Base-by-base conservation (phyloP, 768 basidiomycete species). In the Podaxis pistillaris region DNA sequence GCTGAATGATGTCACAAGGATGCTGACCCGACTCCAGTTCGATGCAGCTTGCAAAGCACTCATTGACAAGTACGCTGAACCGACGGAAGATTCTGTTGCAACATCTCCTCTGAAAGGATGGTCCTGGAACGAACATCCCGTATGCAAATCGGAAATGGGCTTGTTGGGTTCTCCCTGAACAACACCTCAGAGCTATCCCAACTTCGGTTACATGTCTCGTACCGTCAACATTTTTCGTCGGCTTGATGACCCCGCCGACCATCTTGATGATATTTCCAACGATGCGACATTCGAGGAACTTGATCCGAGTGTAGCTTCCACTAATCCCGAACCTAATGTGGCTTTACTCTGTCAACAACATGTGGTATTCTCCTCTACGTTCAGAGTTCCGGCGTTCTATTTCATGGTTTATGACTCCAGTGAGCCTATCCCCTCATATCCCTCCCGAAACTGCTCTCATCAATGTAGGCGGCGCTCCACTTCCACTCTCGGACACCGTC, bases 311-410 rank as follows among this genome's bases (percentile, higher is more conserved):
- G 74, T 76, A 38, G 30, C 65, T 13, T 7, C 66, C 15, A 52
- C 67, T 11, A 47, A 66, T 58, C 26, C 47, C 60, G 46, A 44
- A 56, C 65, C 30, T 62, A 64, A 63, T 8, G 74, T 78, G 57
- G 67, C 73, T 46, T 66, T 90, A 44, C 78, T 72, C 38, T 86
- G 79, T 64, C 74, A 76, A 52, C 89, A 94, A 73, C 88, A 85
- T 63, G 76, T 96, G 58, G 88, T 87, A 36, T 89, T 85, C 71
- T 94, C 93, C 28, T 76, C 88, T 9, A 89, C 90, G 0, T 96
- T 89, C 70, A 85, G 82, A 68, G 91, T 93, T 1, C 94, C 94
- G 6, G 82, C 86, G 0, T 89, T 96, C 69, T 95, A 94, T 75
- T 94, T 96, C 73, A 82, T 84, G 3, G 74, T 90, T 13, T 82